A percentile compares a stretch with the other conserved stretches of the same genome.
phyloP scores from a whole-genome alignment of 768 basidiomycete genomes.

The Rhodotorula taiwanensis region DNA sequence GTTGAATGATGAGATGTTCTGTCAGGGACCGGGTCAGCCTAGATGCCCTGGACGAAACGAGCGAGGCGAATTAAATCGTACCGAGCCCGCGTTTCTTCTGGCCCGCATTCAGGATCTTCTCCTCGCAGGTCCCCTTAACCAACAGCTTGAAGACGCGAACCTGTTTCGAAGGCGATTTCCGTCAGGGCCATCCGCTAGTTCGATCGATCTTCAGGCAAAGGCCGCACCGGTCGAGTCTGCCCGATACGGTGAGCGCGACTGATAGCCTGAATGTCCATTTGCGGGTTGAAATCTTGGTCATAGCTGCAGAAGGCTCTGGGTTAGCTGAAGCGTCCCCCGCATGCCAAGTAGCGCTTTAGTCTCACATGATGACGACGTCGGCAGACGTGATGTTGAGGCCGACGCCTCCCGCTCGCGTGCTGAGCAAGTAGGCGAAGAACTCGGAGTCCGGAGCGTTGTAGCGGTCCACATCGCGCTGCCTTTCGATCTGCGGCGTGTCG shows the following conservation, averaged over 20 bases:
- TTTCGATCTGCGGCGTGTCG: conserved; percentile 68
- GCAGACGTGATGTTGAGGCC: conserved; percentile 80
- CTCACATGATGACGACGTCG: conserved; percentile 85
- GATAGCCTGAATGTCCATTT: conserved; percentile 72
- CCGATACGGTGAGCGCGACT: conserved; percentile 90
- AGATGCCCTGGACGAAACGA: conserved; percentile 52
- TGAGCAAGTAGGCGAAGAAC: conserved; percentile 77
- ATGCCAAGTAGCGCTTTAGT: too few species aligned
- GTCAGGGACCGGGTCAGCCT: conserved; percentile 5
- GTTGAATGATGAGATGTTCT: conserved; percentile 35
- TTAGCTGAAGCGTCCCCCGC: too few species aligned
- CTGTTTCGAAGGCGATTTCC: background rate
- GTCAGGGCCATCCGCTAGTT: too few species aligned
- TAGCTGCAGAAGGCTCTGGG: conserved; percentile 50
- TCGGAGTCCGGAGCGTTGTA: conserved; percentile 85
- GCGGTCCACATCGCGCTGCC: conserved; percentile 76
- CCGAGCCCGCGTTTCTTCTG: conserved; percentile 60
- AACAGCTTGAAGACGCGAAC: conserved; percentile 65
- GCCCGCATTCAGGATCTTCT: conserved; percentile 39
- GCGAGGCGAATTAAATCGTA: conserved; percentile 58
- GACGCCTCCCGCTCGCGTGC: conserved; percentile 65
- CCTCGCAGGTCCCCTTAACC: conserved; percentile 75
- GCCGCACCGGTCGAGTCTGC: conserved; percentile 86
- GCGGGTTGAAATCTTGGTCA: conserved; percentile 98
- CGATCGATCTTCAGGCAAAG: conserved; percentile 42